Conservation (phyloP, 2,329 filamentous ascomycete species). For the Aspergillus eucalypticola region DNA sequence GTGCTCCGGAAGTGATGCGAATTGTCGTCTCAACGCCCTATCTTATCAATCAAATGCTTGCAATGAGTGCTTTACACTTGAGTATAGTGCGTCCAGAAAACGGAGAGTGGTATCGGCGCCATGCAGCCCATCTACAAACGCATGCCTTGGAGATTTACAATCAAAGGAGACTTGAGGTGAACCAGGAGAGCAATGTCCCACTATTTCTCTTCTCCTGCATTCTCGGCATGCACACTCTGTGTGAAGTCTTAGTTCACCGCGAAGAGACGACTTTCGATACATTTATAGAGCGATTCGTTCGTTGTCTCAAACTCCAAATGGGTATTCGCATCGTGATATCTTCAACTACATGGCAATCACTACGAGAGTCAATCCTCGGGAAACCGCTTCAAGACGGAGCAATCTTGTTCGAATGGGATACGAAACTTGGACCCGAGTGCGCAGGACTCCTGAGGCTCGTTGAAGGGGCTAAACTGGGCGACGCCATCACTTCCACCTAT, state of each 20-base stretch:
- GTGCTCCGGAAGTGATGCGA: constrained; percentile 8
- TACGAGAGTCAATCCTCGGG: constrained; percentile 17
- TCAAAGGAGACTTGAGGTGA: constrained; percentile 7
- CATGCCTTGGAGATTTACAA: constrained; percentile 24
- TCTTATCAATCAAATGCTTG: constrained; percentile 52
- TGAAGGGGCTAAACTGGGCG: constrained; percentile 8
- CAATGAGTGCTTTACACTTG: constrained; percentile 49
- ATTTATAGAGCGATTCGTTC: constrained; percentile 30
- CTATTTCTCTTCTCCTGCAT: constrained; percentile 25
- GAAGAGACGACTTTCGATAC: constrained; percentile 37
- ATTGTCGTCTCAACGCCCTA: constrained; percentile 37
- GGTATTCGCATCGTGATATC: constrained; percentile 25
- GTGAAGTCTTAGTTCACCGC: constrained; percentile 48
- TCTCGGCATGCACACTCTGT: constrained; percentile 45
- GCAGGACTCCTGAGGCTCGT: constrained; percentile 13
- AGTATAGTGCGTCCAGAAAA: constrained; percentile 40
- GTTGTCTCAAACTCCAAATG: constrained; percentile 28
- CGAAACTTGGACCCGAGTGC: constrained; percentile 2
- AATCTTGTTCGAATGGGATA: constrained; percentile 1
- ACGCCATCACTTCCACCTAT: constrained; percentile 8
- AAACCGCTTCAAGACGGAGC: constrained; percentile 8
- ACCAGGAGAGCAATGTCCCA: constrained; percentile 20
- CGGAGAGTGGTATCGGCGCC: constrained; percentile 28
- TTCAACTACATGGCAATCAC: constrained; percentile 13
- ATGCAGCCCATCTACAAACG: constrained; percentile 41